Conservation (phyloP, 164 flowering plant genomes). For the Umbilicus rupestris region DNA sequence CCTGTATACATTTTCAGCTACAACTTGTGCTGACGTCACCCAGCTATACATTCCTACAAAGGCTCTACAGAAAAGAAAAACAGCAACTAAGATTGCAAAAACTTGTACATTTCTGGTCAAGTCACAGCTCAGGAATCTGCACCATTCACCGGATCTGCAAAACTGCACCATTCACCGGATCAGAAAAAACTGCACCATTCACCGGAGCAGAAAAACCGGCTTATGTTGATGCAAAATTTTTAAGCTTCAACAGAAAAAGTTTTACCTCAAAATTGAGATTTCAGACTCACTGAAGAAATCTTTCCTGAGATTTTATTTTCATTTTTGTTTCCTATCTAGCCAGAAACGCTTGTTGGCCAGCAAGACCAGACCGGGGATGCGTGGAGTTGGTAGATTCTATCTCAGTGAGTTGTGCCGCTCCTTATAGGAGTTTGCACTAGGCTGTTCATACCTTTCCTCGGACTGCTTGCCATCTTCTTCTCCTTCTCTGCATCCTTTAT, state of each 20-base stretch:
- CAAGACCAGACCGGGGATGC: background rate
- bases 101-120: too few species aligned
- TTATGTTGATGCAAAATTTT: background rate
- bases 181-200: too few species aligned
- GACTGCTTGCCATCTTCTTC: conserved; percentile 27
- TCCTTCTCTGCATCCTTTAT: conserved; percentile 38
- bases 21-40: too few species aligned
- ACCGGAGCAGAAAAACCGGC: too few species aligned
- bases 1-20: too few species aligned
- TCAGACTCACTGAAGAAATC: background rate
- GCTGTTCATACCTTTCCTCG: background rate
- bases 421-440: background rate
- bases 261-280: background rate
- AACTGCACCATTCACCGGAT: too few species aligned
- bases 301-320: background rate
- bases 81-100: too few species aligned
- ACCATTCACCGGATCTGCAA: too few species aligned
- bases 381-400: background rate
- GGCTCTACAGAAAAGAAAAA: too few species aligned
- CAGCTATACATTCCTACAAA: too few species aligned
- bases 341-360: background rate
- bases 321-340: background rate
- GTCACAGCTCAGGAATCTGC: too few species aligned
- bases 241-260: background rate
- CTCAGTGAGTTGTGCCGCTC: conserved; percentile 3